Evolutionary conservation across 2,329 filamentous ascomycete genomes (phyloP).

Genomic region (Botrytis tulipae): DNA sequence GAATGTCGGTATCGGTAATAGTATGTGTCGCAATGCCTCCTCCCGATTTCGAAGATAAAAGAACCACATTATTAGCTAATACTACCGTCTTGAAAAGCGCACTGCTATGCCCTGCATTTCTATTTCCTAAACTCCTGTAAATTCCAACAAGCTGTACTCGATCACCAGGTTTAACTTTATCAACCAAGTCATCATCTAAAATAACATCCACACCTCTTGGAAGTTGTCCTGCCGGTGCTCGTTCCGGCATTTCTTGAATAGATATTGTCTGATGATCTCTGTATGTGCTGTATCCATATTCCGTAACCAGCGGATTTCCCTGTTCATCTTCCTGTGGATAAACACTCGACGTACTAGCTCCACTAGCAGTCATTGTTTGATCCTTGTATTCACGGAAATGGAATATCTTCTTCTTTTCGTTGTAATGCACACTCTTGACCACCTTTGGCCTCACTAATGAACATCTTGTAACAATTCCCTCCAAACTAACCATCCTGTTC

Average conservation of each 20-base stretch:
- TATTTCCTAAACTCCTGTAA: slow-evolving; percentile 89
- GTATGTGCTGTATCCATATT: slow-evolving; percentile 95
- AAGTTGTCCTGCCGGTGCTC: slow-evolving; percentile 90
- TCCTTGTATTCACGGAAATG: slow-evolving; percentile 89
- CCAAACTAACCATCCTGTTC: slow-evolving; percentile 95
- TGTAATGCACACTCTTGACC: slow-evolving; percentile 97
- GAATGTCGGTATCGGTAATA: slow-evolving; percentile 94
- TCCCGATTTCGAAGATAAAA: slow-evolving; percentile 93
- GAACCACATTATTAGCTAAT: slow-evolving; percentile 90
- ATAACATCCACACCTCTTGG: slow-evolving; percentile 95
- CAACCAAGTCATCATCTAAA: slow-evolving; percentile 92
- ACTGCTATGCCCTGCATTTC: slow-evolving; percentile 86
- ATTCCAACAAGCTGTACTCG: slow-evolving; percentile 96
- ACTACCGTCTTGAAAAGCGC: slow-evolving; percentile 94
- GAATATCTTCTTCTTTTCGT: slow-evolving; percentile 81
- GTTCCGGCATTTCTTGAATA: slow-evolving; percentile 98
- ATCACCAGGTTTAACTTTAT: slow-evolving; percentile 92
- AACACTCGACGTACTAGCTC: slow-evolving; percentile 82
- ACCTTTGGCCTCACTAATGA: slow-evolving; percentile 94
- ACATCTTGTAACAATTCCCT: slow-evolving; percentile 96
- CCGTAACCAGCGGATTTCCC: slow-evolving; percentile 86
- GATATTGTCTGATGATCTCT: slow-evolving; percentile 96
- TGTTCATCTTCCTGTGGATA: slow-evolving; percentile 94
- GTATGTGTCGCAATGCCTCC: slow-evolving; percentile 87
- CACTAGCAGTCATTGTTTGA: slow-evolving; percentile 92